These are phyloP conservation scores for Colletotrichum noveboracense DNA, from an alignment of 2,329 filamentous ascomycete species.

Conservation along the genomic window DNA sequence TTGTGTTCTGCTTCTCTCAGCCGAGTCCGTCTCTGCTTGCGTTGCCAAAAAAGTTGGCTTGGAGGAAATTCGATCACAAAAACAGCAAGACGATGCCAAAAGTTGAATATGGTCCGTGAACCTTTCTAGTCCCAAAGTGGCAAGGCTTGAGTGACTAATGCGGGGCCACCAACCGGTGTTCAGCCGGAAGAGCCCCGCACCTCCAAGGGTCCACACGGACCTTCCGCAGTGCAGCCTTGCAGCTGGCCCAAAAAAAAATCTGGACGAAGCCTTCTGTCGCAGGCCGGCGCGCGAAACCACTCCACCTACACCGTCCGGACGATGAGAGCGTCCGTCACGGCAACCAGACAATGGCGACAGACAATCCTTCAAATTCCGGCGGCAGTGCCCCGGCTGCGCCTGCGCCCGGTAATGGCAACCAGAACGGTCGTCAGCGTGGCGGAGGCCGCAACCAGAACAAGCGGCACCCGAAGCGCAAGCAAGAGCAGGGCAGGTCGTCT, in stretches of 20 bases:
- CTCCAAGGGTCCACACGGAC: background rate
- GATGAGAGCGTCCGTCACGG: conserved; percentile 14
- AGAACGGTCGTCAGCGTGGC: background rate
- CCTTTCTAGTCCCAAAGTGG: background rate
- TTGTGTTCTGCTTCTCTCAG: too few species aligned
- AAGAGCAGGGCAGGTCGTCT: conserved; percentile 13
- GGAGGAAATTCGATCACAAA: background rate
- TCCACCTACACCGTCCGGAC: conserved; percentile 13
- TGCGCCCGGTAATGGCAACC: background rate
- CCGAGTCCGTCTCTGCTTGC: too few species aligned
- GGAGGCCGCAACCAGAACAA: background rate
- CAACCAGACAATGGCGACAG: conserved; percentile 16
- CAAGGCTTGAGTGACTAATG: background rate
- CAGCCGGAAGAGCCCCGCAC: background rate
- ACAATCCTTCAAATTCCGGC: background rate
- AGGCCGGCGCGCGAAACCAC: background rate
- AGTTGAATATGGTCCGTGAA: background rate
- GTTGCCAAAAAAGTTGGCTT: background rate
- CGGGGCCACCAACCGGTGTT: background rate
- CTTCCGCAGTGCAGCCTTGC: conserved; percentile 15
- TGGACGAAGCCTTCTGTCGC: conserved; percentile 1
- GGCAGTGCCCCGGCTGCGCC: background rate
- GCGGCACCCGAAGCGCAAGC: conserved; percentile 13
- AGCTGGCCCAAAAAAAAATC: conserved; percentile 13
- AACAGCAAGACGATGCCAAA: background rate